phyloP scores from a whole-genome alignment of 1,284 basidiomycete species.

The Peniophora sp. region DNA sequence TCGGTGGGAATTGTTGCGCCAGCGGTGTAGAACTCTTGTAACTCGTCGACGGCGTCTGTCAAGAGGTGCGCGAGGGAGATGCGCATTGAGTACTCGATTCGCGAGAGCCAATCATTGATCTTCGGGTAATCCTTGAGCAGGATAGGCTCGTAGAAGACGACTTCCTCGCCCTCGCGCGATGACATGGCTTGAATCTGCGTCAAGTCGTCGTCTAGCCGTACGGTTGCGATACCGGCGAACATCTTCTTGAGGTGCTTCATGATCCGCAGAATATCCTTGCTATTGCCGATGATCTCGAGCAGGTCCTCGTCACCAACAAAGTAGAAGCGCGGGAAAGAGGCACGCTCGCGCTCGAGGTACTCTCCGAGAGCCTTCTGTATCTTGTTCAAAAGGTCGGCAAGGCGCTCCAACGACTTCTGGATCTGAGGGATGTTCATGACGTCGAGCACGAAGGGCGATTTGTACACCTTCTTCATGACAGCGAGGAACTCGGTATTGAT shows the following conservation, averaged over 20 bases:
- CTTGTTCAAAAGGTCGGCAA: constrained; percentile 94
- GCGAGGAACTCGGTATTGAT: constrained; percentile 98
- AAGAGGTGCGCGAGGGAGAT: constrained; percentile 80
- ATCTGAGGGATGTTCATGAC: constrained; percentile 95
- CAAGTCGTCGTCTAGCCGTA: constrained; percentile 84
- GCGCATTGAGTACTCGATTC: constrained; percentile 93
- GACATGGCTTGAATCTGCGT: constrained; percentile 86
- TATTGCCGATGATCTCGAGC: constrained; percentile 98
- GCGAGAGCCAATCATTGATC: constrained; percentile 98
- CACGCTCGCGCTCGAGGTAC: constrained; percentile 95
- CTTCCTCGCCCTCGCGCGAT: constrained; percentile 92
- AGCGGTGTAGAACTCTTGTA: constrained; percentile 77
- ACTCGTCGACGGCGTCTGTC: constrained; percentile 71
- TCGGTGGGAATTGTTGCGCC: constrained; percentile 47
- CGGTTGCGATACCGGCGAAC: constrained; percentile 95
- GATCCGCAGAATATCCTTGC: constrained; percentile 95
- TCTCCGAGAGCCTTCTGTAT: constrained; percentile 99
- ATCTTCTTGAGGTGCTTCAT: constrained; percentile 99
- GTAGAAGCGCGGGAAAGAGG: constrained; percentile 98
- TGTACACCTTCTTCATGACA: constrained; percentile 99
- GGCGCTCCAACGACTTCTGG: constrained; percentile 94
- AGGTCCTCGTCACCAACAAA: constrained; percentile 99
- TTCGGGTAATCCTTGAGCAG: constrained; percentile 89
- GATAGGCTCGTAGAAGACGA: constrained; percentile 79
- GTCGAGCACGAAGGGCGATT: constrained; percentile 95